Conservation (phyloP, 1,284 basidiomycete species). For the Rhodotorula sp. region DNA sequence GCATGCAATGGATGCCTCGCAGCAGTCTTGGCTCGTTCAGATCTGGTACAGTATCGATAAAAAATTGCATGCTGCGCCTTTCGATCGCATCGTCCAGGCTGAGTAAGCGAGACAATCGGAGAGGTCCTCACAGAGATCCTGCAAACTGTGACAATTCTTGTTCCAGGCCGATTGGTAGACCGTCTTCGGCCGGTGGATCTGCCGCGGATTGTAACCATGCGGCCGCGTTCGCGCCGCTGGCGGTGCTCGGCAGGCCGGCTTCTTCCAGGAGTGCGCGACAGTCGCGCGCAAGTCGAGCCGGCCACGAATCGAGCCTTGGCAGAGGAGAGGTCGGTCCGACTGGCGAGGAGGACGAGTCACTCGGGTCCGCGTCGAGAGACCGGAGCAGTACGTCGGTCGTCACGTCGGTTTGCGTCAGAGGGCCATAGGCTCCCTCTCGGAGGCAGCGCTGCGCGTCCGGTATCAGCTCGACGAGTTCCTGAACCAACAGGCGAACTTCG, state of each 20-base stretch:
- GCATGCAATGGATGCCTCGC: too few relatives aligned
- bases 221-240: not conserved
- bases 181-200: not conserved
- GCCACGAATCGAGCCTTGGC: constrained; percentile 28
- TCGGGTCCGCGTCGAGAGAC: not conserved
- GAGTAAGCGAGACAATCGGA: too few relatives aligned
- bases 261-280: constrained; percentile 36
- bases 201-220: not conserved
- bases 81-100: too few relatives aligned
- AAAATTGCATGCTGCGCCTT: too few relatives aligned
- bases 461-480: constrained; percentile 35
- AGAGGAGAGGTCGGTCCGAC: not conserved
- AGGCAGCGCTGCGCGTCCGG: constrained; percentile 36
- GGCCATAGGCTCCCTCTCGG: constrained; percentile 30
- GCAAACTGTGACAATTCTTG: not conserved
- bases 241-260: constrained; percentile 23
- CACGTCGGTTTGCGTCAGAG: constrained; percentile 13
- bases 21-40: too few relatives aligned
- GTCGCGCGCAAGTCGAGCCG: constrained; percentile 26
- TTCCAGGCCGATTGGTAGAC: not conserved
- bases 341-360: not conserved
- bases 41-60: too few relatives aligned
- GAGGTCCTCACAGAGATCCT: too few relatives aligned
- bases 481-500: constrained; percentile 32
- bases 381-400: constrained; percentile 3